Base-by-base conservation (phyloP, 2,329 filamentous ascomycete genomes). In the Clarireedia hainanense region DNA sequence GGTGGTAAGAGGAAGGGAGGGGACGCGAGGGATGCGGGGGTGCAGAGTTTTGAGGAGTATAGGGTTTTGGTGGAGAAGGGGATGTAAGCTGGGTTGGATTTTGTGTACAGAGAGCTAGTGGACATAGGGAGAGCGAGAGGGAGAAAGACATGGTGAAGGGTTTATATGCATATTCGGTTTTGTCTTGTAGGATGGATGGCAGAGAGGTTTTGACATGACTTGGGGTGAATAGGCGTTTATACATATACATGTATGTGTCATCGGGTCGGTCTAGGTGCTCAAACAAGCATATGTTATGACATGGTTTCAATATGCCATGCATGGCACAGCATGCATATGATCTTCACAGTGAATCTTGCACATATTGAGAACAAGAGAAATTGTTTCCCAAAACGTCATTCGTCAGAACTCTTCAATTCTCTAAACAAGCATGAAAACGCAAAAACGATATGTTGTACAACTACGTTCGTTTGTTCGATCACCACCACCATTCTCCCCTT, bases 11-110 rank as follows among this genome's bases (percentile, higher is more conserved):
- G 53, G 23, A 15, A 57, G 51, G 4, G 50, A 52, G 10, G 49
- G 9, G 51, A 15, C 1, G 37, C 5, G 34, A 24, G 12, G 23
- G 56, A 20, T 50, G 34, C 40, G 4, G 30, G 46, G 5, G 42
- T 55, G 46, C 37, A 50, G 5, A 64, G 60, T 46, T 67, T 68
- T 61, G 63, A 65, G 60, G 47, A 50, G 34, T 60, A 66, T 50
- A 64, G 67, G 51, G 56, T 58, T 36, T 64, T 64, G 27, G 62
- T 59, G 26, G 63, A 58, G 55, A 61, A 57, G 54, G 66, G 65
- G 30, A 65, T 67, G 62, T 67, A 52, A 63, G 40, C 2, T 20
- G 2, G 40, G 20, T 2, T 59, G 27, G 58, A 26, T 36, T 57
- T 58, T 23, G 56, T 47, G 37, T 51, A 55, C 39, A 23, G 42